These are phyloP conservation scores for Verticillium nubilum DNA, from an alignment of 2,329 filamentous ascomycete species.

Conservation along the genomic window DNA sequence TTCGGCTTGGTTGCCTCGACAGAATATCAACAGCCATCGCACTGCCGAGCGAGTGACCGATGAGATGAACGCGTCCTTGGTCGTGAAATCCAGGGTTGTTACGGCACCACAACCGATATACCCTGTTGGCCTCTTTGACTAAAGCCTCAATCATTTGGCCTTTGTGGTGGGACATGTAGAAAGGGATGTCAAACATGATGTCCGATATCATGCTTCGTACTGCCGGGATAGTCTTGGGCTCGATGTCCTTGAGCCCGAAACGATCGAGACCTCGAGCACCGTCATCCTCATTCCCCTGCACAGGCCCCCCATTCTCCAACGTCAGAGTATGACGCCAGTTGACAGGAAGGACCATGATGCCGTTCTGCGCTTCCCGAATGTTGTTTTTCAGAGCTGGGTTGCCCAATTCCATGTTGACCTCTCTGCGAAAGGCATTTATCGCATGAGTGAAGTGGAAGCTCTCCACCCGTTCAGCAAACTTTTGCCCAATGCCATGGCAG, in stretches of 20 bases:
- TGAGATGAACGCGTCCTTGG: conserved; percentile 79
- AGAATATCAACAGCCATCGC: conserved; percentile 92
- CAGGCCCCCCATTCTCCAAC: conserved; percentile 72
- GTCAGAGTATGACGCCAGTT: conserved; percentile 91
- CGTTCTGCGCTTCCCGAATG: conserved; percentile 71
- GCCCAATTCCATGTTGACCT: conserved; percentile 78
- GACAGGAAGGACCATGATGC: conserved; percentile 87
- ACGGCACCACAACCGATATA: conserved; percentile 91
- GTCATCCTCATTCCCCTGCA: conserved; percentile 44
- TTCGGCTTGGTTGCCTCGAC: conserved; percentile 75
- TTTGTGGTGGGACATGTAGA: conserved; percentile 95
- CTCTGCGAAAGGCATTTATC: conserved; percentile 82
- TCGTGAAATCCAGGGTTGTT: conserved; percentile 86
- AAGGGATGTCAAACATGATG: conserved; percentile 97
- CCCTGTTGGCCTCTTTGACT: conserved; percentile 83
- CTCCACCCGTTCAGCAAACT: conserved; percentile 88
- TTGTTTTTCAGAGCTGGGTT: conserved; percentile 69
- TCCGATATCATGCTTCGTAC: conserved; percentile 94
- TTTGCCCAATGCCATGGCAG: conserved; percentile 94
- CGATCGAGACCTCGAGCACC: conserved; percentile 52
- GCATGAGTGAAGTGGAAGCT: conserved; percentile 97
- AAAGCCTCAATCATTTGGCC: conserved; percentile 89
- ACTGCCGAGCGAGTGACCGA: conserved; percentile 89
- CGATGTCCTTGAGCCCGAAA: conserved; percentile 76
- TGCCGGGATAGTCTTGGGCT: conserved; percentile 81